phyloP scores from a whole-genome alignment of 805 yeast genomes.

The Starmerella potacharoeniae region DNA sequence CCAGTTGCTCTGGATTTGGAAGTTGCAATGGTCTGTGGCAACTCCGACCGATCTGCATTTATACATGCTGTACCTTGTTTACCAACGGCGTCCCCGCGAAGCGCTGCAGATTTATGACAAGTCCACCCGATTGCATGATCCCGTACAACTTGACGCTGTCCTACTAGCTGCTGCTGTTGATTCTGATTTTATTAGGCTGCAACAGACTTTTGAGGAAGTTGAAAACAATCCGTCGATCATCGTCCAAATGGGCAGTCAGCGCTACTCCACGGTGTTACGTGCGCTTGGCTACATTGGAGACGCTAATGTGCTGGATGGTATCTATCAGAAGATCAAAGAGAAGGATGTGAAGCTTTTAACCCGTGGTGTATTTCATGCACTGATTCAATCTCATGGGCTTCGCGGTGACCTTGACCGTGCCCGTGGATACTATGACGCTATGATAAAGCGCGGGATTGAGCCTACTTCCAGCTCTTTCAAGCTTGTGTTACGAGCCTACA shows the following conservation, averaged over 20 bases:
- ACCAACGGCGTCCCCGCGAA: constrained; percentile 18
- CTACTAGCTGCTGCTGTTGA: constrained; percentile 37
- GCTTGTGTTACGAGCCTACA: constrained; percentile 30
- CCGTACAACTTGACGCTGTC: constrained; percentile 39
- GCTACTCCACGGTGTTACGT: constrained; percentile 51
- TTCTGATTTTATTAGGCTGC: constrained; percentile 45
- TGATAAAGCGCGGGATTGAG: constrained; percentile 27
- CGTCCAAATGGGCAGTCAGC: constrained; percentile 31
- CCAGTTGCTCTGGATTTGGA: constrained; percentile 28
- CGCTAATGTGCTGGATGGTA: constrained; percentile 36
- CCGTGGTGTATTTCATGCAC: constrained; percentile 33
- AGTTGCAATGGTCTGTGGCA: constrained; percentile 16
- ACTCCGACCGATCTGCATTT: constrained; percentile 23
- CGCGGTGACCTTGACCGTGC: constrained; percentile 32
- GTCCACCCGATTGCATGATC: constrained; percentile 35
- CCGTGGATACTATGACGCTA: constrained; percentile 30
- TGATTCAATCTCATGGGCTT: constrained; percentile 35
- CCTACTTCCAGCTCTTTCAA: constrained; percentile 28
- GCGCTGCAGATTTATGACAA: constrained; percentile 31
- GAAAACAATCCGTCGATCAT: constrained; percentile 2
- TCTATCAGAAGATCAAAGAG: constrained; percentile 39
- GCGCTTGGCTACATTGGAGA: constrained; percentile 46
- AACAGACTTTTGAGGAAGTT: constrained; percentile 39
- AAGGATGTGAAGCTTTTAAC: constrained; percentile 40
- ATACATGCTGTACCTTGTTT: constrained; percentile 20